Conservation (phyloP, 768 basidiomycete genomes). For the Trametes villosa region DNA sequence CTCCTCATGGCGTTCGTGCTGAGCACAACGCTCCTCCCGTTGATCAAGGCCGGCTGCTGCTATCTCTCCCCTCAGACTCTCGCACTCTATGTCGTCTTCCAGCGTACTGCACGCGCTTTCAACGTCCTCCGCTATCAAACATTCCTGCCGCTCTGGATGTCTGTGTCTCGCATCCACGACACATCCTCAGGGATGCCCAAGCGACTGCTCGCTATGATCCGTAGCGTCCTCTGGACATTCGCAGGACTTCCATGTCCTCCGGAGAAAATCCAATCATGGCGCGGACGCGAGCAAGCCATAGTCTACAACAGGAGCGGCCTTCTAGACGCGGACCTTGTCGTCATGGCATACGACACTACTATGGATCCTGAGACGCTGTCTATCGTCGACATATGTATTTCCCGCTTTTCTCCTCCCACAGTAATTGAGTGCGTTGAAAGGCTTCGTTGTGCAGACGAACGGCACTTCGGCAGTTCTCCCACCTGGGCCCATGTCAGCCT, state of each 20-base stretch:
- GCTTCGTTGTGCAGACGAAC: neutral
- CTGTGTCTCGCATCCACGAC: neutral
- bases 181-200: too few species aligned
- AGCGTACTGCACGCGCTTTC: neutral
- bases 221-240: neutral
- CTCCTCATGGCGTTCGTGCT: neutral
- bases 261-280: neutral
- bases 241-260: neutral
- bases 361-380: neutral
- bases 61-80: constrained; percentile 5
- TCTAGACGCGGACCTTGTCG: neutral
- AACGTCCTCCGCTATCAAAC: neutral
- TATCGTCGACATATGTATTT: neutral
- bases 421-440: neutral
- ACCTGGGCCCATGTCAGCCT: neutral
- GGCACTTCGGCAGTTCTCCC: neutral
- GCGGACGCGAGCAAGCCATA: neutral
- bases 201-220: neutral
- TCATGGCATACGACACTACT: neutral
- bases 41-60: neutral
- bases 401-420: neutral
- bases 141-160: neutral
- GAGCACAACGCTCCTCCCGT: neutral
- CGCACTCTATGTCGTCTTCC: neutral
- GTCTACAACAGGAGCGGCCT: neutral